Percentiles rank a stretch among this genome's conserved stretches.
Evolutionary conservation across 1,284 basidiomycete genomes (phyloP).

Genomic region (Puccinia horiana): DNA sequence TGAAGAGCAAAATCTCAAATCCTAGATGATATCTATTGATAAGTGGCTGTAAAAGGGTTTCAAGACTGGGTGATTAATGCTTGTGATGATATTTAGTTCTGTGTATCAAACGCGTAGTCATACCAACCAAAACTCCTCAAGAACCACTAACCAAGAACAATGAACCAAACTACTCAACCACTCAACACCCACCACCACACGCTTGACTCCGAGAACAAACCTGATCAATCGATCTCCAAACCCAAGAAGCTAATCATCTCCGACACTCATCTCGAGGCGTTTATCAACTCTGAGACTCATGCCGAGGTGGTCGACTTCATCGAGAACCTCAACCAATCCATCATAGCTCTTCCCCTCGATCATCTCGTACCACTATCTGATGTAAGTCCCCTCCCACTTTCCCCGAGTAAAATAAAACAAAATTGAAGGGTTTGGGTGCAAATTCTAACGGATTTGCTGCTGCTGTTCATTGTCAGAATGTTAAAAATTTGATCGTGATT

Average conservation of each 20-base stretch:
- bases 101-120: no score
- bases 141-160: not conserved
- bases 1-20: no score
- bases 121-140: not conserved
- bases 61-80: no score
- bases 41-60: no score
- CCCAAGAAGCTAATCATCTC: constrained; percentile 76
- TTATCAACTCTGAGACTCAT: constrained; percentile 75
- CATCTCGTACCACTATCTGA: constrained; percentile 66
- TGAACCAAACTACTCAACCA: not conserved
- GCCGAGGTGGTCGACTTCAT: constrained; percentile 73
- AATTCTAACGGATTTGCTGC: not conserved
- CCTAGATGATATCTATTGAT: no score
- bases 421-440: constrained; percentile 23
- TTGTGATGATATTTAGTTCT: no score
- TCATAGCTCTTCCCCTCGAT: constrained; percentile 75
- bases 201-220: not conserved
- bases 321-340: constrained; percentile 72
- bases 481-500: constrained; percentile 67
- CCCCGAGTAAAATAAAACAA: constrained; percentile 38
- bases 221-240: constrained; percentile 7
- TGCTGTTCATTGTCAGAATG: constrained; percentile 63
- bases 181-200: not conserved
- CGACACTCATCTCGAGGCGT: constrained; percentile 76
- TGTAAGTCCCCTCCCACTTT: no score